Conservation (phyloP, 2,329 filamentous ascomycete species). For the Penicillium verrucosum region DNA sequence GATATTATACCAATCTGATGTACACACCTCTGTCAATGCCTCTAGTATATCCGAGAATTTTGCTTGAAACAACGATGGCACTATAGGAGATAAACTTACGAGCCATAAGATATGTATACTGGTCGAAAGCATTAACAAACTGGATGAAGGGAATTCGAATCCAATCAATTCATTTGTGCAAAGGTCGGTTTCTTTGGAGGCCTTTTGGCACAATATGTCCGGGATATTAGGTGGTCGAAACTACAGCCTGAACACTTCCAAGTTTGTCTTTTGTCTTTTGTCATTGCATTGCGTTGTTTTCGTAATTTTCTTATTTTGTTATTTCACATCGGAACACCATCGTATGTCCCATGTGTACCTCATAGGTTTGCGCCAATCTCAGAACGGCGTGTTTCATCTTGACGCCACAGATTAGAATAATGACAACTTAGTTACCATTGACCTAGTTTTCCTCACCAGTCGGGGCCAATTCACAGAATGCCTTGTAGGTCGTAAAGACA, state of each 20-base stretch:
- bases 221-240: neutral
- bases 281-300: neutral
- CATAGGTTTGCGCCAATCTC: slow-evolving; percentile 19
- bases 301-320: neutral
- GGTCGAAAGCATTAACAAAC: neutral
- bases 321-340: neutral
- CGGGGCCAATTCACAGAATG: slow-evolving; percentile 81
- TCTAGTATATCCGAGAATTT: too few relatives aligned
- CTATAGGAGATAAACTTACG: too few relatives aligned
- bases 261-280: too few relatives aligned
- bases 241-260: neutral
- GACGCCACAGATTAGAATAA: slow-evolving; percentile 14
- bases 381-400: slow-evolving; percentile 13
- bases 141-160: neutral
- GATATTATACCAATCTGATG: too few relatives aligned
- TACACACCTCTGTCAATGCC: too few relatives aligned
- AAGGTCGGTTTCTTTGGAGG: neutral
- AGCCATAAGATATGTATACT: too few relatives aligned
- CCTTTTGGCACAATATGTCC: neutral
- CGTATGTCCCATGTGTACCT: neutral
- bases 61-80: too few relatives aligned
- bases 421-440: slow-evolving; percentile 31
- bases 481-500: slow-evolving; percentile 84
- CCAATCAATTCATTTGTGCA: neutral
- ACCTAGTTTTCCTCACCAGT: slow-evolving; percentile 40